phyloP scores from a whole-genome alignment of 2,329 filamentous ascomycete genomes.

The Fusarium miscanthi region DNA sequence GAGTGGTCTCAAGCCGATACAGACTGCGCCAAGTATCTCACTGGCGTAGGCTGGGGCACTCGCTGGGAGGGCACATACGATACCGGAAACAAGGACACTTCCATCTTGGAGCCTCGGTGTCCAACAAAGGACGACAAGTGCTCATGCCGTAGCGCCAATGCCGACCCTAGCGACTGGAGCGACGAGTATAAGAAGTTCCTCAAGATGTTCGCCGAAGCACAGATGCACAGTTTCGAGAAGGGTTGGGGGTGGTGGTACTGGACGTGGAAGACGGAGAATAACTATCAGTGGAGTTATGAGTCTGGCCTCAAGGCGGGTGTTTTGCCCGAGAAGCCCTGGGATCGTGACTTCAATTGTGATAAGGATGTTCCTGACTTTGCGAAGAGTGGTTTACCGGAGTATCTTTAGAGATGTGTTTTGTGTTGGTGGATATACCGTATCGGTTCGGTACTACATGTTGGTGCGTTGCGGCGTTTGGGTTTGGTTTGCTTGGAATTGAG shows the following conservation, averaged over 20 bases:
- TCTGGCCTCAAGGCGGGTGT: constrained; percentile 81
- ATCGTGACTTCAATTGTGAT: constrained; percentile 76
- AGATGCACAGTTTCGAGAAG: constrained; percentile 94
- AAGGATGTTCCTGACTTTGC: constrained; percentile 65
- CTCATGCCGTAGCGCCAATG: constrained; percentile 80
- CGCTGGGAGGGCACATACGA: constrained; percentile 92
- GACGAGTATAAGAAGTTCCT: constrained; percentile 85
- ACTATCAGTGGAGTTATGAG: constrained; percentile 93
- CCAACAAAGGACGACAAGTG: constrained; percentile 75
- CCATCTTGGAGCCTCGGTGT: constrained; percentile 78
- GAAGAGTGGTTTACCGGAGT: constrained; percentile 60
- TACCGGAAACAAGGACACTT: constrained; percentile 69
- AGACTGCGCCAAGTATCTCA: constrained; percentile 88
- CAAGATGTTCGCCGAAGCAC: constrained; percentile 90
- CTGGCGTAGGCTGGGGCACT: constrained; percentile 88
- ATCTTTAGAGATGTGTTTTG: constrained; percentile 49
- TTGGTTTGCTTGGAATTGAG: background rate
- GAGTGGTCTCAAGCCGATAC: constrained; percentile 99
- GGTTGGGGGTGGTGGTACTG: constrained; percentile 99
- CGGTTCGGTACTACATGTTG: background rate
- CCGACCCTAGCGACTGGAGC: constrained; percentile 74
- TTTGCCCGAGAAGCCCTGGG: constrained; percentile 79
- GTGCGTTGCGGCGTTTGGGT: constrained; percentile 20
- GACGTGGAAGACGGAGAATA: constrained; percentile 93
- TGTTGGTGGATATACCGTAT: constrained; percentile 13